Evolutionary conservation across 805 yeast species (phyloP), one percentile per base, ranked within the genome.

Genomic region (Teunomyces barrocoloradensis): DNA sequence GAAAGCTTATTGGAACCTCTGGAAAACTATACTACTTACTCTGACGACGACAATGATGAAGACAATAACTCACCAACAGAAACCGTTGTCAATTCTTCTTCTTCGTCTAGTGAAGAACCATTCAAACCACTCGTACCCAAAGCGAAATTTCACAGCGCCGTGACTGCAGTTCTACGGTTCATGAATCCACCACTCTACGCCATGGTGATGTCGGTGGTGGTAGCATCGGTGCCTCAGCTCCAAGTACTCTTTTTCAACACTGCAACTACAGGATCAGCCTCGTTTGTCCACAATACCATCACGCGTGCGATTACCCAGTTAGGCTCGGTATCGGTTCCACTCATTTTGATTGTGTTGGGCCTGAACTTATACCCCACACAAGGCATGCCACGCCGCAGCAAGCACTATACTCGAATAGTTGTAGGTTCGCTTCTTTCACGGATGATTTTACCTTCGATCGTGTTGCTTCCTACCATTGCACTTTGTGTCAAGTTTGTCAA

Each of bases 141-240:
- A 9, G 3, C 27, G 27, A 6, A 9, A 9, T 9, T 6, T 6
- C 27, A 25, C 3, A 7, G 11, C 1, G 7, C 11, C 3, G 7
- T 7, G 27, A 4, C 4, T 7, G 27, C 34, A 4, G 9, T 80
- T 27, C 58, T 67, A 39, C 54, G 65, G 6, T 75, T 75, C 50
- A 84, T 87, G 87, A 87, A 87, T 59, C 94, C 95, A n/a, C 95
- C 94, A 12, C 68, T 87, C 47, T 87, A 84, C 66, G 84, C 95
- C 6, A 87, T 87, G 91, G 60, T 82, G 9, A 63, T 82, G 1
- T 77, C 91, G 3, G 79, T 87, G 12, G 45, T 85, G 20, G 85
- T 87, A 47, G 94, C 92, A 3, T 78, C 88, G 0, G 69, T 84
- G 15, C 84, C 87, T 4, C 65, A 66, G 3, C 54, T 87, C 13